A percentile compares a stretch with the other conserved stretches of the same genome.
phyloP scores from a whole-genome alignment of 345 rosid species.

The Aegle marmelos region DNA sequence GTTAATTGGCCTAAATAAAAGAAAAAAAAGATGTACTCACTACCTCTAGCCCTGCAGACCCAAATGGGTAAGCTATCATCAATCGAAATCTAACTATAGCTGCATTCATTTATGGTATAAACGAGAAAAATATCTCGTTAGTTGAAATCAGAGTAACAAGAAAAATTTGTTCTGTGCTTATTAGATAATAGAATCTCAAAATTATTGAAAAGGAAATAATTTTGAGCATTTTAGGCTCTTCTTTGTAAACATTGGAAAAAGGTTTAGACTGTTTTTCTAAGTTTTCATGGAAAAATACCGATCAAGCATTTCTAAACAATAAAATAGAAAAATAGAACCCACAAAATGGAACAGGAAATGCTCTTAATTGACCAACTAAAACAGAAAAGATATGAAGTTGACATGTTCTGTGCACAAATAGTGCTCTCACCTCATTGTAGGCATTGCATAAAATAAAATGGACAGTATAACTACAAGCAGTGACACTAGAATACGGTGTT shows the following conservation, averaged over 20 bases:
- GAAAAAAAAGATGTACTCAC: not conserved
- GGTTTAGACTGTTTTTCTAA: no score
- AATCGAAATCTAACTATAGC: not conserved
- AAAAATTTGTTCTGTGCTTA: not conserved
- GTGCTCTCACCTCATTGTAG: not conserved
- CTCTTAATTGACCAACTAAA: not conserved
- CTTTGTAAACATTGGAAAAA: no score
- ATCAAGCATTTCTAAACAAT: not conserved
- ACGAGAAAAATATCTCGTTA: no score
- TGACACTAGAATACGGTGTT: not conserved
- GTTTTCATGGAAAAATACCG: not conserved
- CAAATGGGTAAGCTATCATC: not conserved
- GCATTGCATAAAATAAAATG: no score
- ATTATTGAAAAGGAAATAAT: no score
- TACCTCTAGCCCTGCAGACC: not conserved
- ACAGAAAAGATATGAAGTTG: not conserved
- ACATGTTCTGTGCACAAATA: not conserved
- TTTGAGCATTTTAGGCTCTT: not conserved
- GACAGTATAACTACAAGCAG: not conserved
- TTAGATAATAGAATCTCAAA: not conserved
- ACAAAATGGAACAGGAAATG: not conserved
- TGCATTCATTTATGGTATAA: not conserved
- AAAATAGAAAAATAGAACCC: not conserved
- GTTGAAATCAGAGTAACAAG: not conserved
- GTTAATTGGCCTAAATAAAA: not conserved